These are phyloP conservation scores for Curvularia hawaiiensis DNA, from an alignment of 2,329 filamentous ascomycete genomes.

Conservation along the genomic window DNA sequence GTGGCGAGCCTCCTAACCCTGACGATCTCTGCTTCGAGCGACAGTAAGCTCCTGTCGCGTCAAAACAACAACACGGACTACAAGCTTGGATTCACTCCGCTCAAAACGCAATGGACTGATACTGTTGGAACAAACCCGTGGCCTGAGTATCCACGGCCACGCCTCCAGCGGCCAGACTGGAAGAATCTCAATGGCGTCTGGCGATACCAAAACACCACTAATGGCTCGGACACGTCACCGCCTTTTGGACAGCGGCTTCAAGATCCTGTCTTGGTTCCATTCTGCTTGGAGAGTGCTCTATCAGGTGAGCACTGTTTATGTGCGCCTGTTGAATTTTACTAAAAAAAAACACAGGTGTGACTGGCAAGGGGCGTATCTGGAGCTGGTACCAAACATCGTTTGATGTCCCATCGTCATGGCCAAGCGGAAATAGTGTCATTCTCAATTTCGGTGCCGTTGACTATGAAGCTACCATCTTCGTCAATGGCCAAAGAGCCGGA, in stretches of 20 bases:
- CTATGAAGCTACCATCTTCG: conserved; percentile 62
- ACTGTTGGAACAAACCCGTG: conserved; percentile 60
- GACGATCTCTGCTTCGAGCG: conserved; percentile 15
- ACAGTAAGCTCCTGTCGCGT: conserved; percentile 16
- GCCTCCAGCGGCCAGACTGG: conserved; percentile 60
- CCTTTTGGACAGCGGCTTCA: conserved; percentile 52
- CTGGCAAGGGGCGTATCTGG: conserved; percentile 45
- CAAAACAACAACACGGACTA: conserved; percentile 42
- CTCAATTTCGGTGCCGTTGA: conserved; percentile 66
- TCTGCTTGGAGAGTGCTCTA: conserved; percentile 60
- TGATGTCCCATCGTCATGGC: conserved; percentile 56
- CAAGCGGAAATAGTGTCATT: conserved; percentile 49
- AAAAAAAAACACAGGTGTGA: conserved; percentile 47
- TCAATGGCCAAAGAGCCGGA: conserved; percentile 60
- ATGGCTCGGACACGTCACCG: conserved; percentile 49
- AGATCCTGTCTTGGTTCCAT: conserved; percentile 57
- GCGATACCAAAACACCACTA: conserved; percentile 56
- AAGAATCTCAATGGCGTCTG: conserved; percentile 64
- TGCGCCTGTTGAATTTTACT: conserved; percentile 47
- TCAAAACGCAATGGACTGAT: conserved; percentile 57
- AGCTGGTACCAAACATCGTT: conserved; percentile 60
- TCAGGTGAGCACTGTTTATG: conserved; percentile 47
- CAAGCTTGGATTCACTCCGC: conserved; percentile 32
- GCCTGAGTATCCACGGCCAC: conserved; percentile 64
- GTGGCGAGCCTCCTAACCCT: conserved; percentile 19